Evolutionary conservation across 202 grass and related monocot species (phyloP).

Genomic region (Carex arenaria): DNA sequence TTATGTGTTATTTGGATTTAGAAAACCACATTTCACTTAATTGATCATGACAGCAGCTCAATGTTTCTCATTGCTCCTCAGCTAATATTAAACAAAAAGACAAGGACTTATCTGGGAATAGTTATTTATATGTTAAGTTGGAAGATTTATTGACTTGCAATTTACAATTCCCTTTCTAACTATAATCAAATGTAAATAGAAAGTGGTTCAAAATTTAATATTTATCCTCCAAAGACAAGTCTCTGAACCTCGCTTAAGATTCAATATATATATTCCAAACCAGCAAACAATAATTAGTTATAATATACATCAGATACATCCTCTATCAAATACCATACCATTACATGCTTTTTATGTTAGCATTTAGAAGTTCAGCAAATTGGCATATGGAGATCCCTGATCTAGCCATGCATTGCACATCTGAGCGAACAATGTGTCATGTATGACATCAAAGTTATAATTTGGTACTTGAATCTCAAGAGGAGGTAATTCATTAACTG

Average conservation of each 20-base stretch:
- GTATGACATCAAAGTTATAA: slow-evolving; percentile 46
- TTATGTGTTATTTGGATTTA: not conserved
- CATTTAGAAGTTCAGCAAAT: too few relatives aligned
- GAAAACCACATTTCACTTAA: not conserved
- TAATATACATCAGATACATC: too few relatives aligned
- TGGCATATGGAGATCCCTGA: slow-evolving; percentile 48
- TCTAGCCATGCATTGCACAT: slow-evolving; percentile 68
- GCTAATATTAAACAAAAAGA: not conserved
- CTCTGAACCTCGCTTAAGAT: too few relatives aligned
- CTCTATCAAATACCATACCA: too few relatives aligned
- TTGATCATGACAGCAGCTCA: not conserved
- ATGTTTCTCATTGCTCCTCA: not conserved
- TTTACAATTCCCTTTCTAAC: not conserved
- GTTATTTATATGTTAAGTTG: not conserved
- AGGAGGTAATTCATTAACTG: not conserved
- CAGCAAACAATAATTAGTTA: too few relatives aligned
- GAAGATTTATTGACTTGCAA: not conserved
- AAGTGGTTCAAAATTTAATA: too few relatives aligned
- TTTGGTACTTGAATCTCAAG: slow-evolving; percentile 24
- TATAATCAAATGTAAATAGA: not conserved
- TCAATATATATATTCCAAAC: too few relatives aligned
- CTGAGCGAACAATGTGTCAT: slow-evolving; percentile 50
- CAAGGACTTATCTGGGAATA: not conserved
- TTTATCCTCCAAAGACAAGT: too few relatives aligned
- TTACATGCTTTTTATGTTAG: too few relatives aligned